These are phyloP conservation scores for Trichoderma lentiforme DNA, from an alignment of 2,329 filamentous ascomycete genomes.

Conservation along the genomic window DNA sequence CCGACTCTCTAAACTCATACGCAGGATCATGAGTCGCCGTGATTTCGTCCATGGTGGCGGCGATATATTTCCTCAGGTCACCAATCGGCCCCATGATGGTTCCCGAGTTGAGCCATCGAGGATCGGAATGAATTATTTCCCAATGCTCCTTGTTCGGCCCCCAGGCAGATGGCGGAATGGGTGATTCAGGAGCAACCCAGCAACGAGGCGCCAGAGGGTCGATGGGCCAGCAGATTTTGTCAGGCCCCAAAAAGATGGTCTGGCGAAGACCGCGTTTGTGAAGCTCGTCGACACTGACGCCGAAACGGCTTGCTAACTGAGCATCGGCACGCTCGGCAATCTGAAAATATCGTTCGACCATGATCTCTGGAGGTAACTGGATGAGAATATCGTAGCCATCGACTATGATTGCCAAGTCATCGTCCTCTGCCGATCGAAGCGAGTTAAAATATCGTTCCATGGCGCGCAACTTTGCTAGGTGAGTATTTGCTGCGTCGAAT, in stretches of 20 bases:
- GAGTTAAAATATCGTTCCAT: constrained; percentile 35
- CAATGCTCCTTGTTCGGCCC: constrained; percentile 36
- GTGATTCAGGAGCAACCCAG: constrained; percentile 38
- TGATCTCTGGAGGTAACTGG: constrained; percentile 60
- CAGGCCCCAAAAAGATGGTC: constrained; percentile 43
- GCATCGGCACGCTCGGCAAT: constrained; percentile 51
- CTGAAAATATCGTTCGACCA: constrained; percentile 60
- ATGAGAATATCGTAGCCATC: constrained; percentile 64
- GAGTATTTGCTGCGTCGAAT: constrained; percentile 34
- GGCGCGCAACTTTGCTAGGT: constrained; percentile 40
- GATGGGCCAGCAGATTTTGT: constrained; percentile 44
- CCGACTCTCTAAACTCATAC: constrained; percentile 35
- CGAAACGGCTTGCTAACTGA: constrained; percentile 49
- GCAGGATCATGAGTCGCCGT: constrained; percentile 32
- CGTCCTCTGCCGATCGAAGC: constrained; percentile 34
- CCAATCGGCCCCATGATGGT: constrained; percentile 41
- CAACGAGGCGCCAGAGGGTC: constrained; percentile 37
- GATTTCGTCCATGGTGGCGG: constrained; percentile 30
- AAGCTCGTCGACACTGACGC: constrained; percentile 33
- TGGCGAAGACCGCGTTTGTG: constrained; percentile 33
- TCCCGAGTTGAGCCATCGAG: constrained; percentile 46
- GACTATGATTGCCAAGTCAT: constrained; percentile 61
- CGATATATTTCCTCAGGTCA: constrained; percentile 28
- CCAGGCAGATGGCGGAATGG: constrained; percentile 32
- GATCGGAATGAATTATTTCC: constrained; percentile 31